phyloP scores from a whole-genome alignment of 1,284 basidiomycete species.

The Porodaedalea pini region DNA sequence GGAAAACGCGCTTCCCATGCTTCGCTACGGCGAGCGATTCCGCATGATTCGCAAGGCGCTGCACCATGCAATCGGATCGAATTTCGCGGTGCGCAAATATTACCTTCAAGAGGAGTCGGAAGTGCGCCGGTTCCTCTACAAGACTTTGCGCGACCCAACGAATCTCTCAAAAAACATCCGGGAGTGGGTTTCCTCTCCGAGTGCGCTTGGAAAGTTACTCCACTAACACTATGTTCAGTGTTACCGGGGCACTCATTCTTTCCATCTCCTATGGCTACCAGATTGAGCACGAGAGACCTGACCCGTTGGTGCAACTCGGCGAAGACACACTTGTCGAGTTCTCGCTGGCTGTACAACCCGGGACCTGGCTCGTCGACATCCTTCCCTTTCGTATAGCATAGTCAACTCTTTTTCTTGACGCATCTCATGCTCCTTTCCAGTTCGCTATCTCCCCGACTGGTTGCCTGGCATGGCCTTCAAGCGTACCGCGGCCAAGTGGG shows the following conservation, averaged over 20 bases:
- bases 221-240: neutral
- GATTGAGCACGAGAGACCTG: slow-evolving; percentile 25
- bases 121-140: slow-evolving; percentile 14
- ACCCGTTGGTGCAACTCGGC: slow-evolving; percentile 26
- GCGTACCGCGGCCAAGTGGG: slow-evolving; percentile 7
- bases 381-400: slow-evolving; percentile 30
- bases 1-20: slow-evolving; percentile 14
- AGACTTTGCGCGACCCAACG: slow-evolving; percentile 5
- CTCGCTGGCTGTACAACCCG: slow-evolving; percentile 23
- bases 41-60: slow-evolving; percentile 9
- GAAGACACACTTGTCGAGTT: slow-evolving; percentile 25
- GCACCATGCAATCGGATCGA: slow-evolving; percentile 16
- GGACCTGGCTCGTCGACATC: slow-evolving; percentile 33
- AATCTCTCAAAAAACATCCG: slow-evolving; percentile 15
- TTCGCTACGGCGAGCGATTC: slow-evolving; percentile 13
- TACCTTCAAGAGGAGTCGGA: slow-evolving; percentile 12
- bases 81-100: slow-evolving; percentile 14
- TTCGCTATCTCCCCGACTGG: neutral
- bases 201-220: neutral
- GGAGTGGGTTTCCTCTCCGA: neutral
- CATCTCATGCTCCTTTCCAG: neutral
- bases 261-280: slow-evolving; percentile 34
- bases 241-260: slow-evolving; percentile 30
- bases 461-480: slow-evolving; percentile 20
- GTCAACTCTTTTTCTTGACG: neutral